phyloP scores from a whole-genome alignment of 2,329 filamentous ascomycete species.

The Zymoseptoria brevis region DNA sequence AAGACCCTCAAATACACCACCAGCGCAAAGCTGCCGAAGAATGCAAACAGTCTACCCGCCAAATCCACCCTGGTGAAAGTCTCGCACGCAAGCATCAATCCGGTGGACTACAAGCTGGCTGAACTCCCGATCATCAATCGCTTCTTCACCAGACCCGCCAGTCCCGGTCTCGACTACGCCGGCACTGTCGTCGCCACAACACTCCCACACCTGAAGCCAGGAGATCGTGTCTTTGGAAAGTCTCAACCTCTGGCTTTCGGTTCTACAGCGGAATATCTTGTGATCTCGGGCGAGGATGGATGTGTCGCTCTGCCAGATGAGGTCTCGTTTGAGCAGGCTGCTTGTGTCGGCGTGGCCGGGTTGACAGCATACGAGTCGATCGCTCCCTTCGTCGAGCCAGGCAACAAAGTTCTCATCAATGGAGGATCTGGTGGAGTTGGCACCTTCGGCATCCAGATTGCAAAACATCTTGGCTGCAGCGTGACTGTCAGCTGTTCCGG shows the following conservation, averaged over 20 bases:
- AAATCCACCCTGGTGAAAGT: conserved; percentile 49
- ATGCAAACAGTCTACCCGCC: conserved; percentile 21
- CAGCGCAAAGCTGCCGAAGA: conserved; percentile 33
- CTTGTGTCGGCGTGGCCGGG: conserved; percentile 29
- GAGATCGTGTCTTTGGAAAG: conserved; percentile 35
- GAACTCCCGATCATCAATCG: conserved; percentile 41
- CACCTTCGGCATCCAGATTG: conserved; percentile 54
- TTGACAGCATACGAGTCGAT: conserved; percentile 35
- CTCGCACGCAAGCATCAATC: conserved; percentile 47
- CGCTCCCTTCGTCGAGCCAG: conserved; percentile 30
- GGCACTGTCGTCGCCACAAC: conserved; percentile 41
- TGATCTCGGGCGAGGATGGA: conserved; percentile 11
- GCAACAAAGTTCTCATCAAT: conserved; percentile 54
- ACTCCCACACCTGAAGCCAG: conserved; percentile 26
- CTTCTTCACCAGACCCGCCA: conserved; percentile 34
- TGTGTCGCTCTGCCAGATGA: conserved; percentile 38
- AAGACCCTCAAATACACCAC: conserved; percentile 45
- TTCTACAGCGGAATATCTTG: conserved; percentile 32
- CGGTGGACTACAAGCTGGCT: conserved; percentile 55
- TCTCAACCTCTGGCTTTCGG: conserved; percentile 20
- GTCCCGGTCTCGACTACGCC: conserved; percentile 45
- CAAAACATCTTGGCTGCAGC: conserved; percentile 51
- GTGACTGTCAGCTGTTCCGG: conserved; percentile 55
- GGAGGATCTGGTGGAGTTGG: conserved; percentile 57
- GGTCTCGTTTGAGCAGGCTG: conserved; percentile 31